Conservation (phyloP, 805 yeast species). For the Lipomyces sp. region DNA sequence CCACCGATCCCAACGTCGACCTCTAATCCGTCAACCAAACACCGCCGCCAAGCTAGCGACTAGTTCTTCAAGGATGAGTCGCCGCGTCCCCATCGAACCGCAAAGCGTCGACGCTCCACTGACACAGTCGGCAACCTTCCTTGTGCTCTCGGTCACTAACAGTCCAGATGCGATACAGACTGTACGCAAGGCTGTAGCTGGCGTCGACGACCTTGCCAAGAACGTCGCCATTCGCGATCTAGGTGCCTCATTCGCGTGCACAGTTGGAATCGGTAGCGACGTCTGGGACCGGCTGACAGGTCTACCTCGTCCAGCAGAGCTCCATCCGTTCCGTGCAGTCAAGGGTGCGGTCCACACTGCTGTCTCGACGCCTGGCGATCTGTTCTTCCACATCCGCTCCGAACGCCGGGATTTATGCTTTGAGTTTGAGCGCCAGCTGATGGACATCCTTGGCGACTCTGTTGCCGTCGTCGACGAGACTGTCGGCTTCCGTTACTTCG, state of each 20-base stretch:
- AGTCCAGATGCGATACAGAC: constrained; percentile 10
- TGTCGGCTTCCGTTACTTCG: constrained; percentile 39
- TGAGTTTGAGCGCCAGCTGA: constrained; percentile 35
- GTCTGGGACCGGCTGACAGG: constrained; percentile 32
- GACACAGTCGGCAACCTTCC: constrained; percentile 21
- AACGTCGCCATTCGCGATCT: constrained; percentile 22
- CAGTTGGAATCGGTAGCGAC: constrained; percentile 36
- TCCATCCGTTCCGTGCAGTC: constrained; percentile 38
- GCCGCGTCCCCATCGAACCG: constrained; percentile 1
- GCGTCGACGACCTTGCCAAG: constrained; percentile 21
- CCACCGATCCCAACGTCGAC: background rate
- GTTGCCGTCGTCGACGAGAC: constrained; percentile 40
- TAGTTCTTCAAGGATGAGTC: background rate
- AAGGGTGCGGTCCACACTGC: constrained; percentile 37
- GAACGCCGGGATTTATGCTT: constrained; percentile 38
- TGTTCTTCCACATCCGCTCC: constrained; percentile 39
- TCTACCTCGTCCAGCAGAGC: constrained; percentile 35
- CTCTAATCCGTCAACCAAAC: background rate
- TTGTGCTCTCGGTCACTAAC: constrained; percentile 13
- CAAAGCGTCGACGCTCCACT: constrained; percentile 29
- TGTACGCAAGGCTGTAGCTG: constrained; percentile 18
- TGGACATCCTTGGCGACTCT: constrained; percentile 27
- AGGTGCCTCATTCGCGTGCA: constrained; percentile 21
- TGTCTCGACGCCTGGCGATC: constrained; percentile 40
- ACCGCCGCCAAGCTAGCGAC: background rate